Evolutionary conservation across 1,139 yeast species (phyloP).

Genomic region (Chernovozyma aurita): DNA sequence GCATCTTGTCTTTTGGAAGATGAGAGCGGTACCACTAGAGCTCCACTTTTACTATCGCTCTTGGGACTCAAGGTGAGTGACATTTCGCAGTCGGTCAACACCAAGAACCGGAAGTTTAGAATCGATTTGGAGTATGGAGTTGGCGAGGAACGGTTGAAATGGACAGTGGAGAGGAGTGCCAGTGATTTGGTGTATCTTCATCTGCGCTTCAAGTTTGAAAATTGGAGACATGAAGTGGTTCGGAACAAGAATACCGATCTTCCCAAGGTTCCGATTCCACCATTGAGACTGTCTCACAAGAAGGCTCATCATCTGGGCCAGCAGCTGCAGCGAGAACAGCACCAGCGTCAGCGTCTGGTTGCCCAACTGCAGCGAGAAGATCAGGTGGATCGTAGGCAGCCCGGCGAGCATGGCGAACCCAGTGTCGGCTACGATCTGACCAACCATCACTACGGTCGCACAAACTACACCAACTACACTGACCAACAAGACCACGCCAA

Average conservation of each 20-base stretch:
- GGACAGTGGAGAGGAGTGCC: conserved; percentile 74
- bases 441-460: too few relatives aligned
- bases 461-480: neutral
- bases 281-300: conserved; percentile 14
- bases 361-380: neutral
- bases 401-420: too few relatives aligned
- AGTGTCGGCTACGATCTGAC: neutral
- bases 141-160: conserved; percentile 70
- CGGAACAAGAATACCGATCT: conserved; percentile 23
- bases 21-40: conserved; percentile 72
- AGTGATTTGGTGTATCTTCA: conserved; percentile 70
- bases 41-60: conserved; percentile 75
- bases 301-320: neutral
- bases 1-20: conserved; percentile 76
- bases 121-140: conserved; percentile 86
- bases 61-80: conserved; percentile 63
- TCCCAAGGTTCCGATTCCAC: conserved; percentile 31
- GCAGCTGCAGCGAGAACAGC: neutral
- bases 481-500: neutral
- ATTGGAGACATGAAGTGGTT: conserved; percentile 32
- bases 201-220: conserved; percentile 54
- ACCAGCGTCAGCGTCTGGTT: neutral
- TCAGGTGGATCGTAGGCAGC: neutral
- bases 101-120: conserved; percentile 52
- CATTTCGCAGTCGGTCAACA: conserved; percentile 34